Evolutionary conservation across 805 yeast genomes (phyloP), one percentile per base, ranked within the genome.

Genomic region (Wickerhamomyces xylosicus): DNA sequence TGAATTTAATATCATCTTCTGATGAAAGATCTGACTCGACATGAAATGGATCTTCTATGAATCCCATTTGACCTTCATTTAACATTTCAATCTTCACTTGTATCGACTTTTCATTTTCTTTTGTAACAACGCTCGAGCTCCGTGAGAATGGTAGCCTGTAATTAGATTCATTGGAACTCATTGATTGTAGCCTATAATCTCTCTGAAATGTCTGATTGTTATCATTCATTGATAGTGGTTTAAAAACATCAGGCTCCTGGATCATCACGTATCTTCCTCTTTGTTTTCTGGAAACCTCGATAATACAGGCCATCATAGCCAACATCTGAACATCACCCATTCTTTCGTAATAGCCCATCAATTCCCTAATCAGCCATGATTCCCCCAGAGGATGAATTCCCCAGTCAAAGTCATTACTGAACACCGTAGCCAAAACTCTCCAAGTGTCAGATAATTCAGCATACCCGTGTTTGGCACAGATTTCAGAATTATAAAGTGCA

Each of bases 311-410:
- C 47, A 87, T 58, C 86, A 85, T 83, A 1, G 95, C 95, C 19
- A 89, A 62, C 95, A 90, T 85, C 56, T 90, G 97, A 20, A 85
- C 59, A 50, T 90, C 81, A 2, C 79, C 76, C 33, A 66, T 52
- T 27, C 50, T 59, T 48, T 80, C 92, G 53, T 79, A 86, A 48
- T 79, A 79, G 1, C 56, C 52, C 51, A 89, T 65, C 31, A 86
- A 63, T 42, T 75, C 73, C 19, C 67, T 67, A 0, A 85, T 66
- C 18, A 85, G 61, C 83, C 85, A 74, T 11, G 67, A 48, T 31
- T 77, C 68, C 1, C 95, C 95, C 54, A 80, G 72, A 0, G 87
- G 89, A 54, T 85, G 94, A 4, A 71, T 60, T 0, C 90, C 90
- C 96, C 96, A 89, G 41, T 69, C 72, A 43, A 74, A 72, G n/a